phyloP scores from a whole-genome alignment of 1,139 yeast genomes.

The Debaryomyces psychrophilus region DNA sequence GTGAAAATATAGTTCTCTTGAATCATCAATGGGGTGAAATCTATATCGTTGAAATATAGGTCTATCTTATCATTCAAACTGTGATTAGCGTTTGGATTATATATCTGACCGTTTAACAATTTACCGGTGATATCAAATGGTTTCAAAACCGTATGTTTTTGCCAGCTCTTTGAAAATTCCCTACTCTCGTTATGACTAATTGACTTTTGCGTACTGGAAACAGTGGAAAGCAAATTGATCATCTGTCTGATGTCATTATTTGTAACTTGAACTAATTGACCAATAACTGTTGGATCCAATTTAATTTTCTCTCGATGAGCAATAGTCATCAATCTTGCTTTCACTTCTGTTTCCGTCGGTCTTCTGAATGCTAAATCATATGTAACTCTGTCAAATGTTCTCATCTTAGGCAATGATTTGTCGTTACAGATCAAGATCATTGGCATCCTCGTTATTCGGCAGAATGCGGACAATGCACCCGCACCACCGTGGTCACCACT shows the following conservation, averaged over 20 bases:
- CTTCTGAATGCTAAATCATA: conserved; percentile 83
- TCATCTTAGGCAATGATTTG: conserved; percentile 88
- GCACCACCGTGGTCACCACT: conserved; percentile 99
- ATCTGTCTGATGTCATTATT: conserved; percentile 93
- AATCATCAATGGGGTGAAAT: conserved; percentile 91
- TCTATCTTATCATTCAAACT: conserved; percentile 82
- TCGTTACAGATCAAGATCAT: conserved; percentile 94
- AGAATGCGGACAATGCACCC: conserved; percentile 88
- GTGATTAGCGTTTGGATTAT: conserved; percentile 54
- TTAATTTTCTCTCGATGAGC: conserved; percentile 83
- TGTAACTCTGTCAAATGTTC: conserved; percentile 90
- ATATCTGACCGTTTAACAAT: conserved; percentile 64
- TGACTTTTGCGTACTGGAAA: conserved; percentile 66
- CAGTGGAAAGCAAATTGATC: conserved; percentile 84
- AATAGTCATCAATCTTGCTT: conserved; percentile 85
- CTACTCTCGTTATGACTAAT: conserved; percentile 56
- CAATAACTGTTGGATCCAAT: conserved; percentile 78
- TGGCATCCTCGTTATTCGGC: conserved; percentile 85
- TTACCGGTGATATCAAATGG: conserved; percentile 90
- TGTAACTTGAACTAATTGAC: conserved; percentile 83
- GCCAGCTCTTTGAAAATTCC: conserved; percentile 72
- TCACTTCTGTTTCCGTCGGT: conserved; percentile 81
- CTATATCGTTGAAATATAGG: conserved; percentile 91
- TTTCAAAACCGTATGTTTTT: conserved; percentile 85
- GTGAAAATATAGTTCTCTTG: conserved; percentile 88